Percentiles rank a stretch among this genome's conserved stretches.
These are phyloP conservation scores for Chenopodium suecicum DNA, from an alignment of 148 eudicot genomes.

Conservation along the genomic window DNA sequence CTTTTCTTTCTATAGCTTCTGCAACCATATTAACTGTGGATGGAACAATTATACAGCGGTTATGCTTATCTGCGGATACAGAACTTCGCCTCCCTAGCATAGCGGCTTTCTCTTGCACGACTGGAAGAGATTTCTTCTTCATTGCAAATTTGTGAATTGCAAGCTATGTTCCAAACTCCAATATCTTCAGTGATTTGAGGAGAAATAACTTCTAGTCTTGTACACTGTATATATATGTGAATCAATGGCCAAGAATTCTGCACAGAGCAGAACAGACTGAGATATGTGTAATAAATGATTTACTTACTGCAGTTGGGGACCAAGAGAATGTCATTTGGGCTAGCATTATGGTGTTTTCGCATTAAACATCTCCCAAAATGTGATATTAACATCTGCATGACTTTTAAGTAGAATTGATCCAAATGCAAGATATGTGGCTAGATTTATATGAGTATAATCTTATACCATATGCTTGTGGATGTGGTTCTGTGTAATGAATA, in stretches of 20 bases:
- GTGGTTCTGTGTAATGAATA: background rate
- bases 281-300: background rate
- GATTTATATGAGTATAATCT: background rate
- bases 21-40: conserved; percentile 34
- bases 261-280: background rate
- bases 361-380: background rate
- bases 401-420: background rate
- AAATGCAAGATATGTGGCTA: conserved; percentile 5
- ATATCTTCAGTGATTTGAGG: background rate
- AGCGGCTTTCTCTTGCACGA: conserved; percentile 25
- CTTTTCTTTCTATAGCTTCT: conserved; percentile 44
- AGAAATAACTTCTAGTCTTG: background rate
- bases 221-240: background rate
- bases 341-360: conserved; percentile 14
- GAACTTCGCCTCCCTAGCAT: conserved; percentile 18
- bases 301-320: conserved; percentile 13
- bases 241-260: background rate
- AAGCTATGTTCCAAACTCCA: background rate
- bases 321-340: background rate
- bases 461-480: background rate
- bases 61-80: conserved; percentile 22
- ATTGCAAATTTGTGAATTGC: background rate
- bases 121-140: conserved; percentile 14
- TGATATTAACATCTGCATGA: background rate
- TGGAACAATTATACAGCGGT: conserved; percentile 36